phyloP scores from a whole-genome alignment of 257 asterid genomes.

The Apocynum venetum region DNA sequence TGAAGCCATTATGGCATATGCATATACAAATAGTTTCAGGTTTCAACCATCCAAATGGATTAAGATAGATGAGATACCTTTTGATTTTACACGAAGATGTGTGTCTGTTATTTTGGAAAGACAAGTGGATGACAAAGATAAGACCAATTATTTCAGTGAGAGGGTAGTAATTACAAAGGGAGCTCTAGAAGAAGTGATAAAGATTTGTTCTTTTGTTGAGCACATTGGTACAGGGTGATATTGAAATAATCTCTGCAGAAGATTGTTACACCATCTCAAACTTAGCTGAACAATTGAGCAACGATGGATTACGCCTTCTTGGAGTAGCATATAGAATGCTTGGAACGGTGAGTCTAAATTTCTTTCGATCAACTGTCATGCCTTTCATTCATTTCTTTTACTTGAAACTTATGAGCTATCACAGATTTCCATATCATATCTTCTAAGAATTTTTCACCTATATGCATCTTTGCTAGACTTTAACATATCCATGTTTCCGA shows the following conservation, averaged over 20 bases:
- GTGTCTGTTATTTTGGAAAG: constrained; percentile 23
- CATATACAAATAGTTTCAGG: constrained; percentile 16
- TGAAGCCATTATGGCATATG: constrained; percentile 25
- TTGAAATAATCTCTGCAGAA: constrained; percentile 2
- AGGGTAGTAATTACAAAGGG: constrained; percentile 20
- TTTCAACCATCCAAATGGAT: constrained; percentile 24
- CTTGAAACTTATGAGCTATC: neutral
- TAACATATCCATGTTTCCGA: neutral
- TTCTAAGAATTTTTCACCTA: neutral
- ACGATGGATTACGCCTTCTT: constrained; percentile 20
- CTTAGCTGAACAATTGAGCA: constrained; percentile 19
- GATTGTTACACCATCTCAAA: constrained; percentile 6
- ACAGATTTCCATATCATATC: neutral
- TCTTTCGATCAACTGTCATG: neutral
- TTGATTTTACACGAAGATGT: constrained; percentile 21
- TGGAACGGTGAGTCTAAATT: constrained; percentile 4
- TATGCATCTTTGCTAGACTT: neutral
- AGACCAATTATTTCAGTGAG: neutral
- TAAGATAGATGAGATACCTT: constrained; percentile 23
- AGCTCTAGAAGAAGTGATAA: constrained; percentile 23
- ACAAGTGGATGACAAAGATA: neutral
- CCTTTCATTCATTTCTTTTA: neutral
- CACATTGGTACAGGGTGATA: neutral
- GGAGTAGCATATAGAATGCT: constrained; percentile 22
- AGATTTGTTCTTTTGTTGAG: constrained; percentile 19